Conservation (phyloP, 2,329 filamentous ascomycete species). For the Apiospora arundinis region DNA sequence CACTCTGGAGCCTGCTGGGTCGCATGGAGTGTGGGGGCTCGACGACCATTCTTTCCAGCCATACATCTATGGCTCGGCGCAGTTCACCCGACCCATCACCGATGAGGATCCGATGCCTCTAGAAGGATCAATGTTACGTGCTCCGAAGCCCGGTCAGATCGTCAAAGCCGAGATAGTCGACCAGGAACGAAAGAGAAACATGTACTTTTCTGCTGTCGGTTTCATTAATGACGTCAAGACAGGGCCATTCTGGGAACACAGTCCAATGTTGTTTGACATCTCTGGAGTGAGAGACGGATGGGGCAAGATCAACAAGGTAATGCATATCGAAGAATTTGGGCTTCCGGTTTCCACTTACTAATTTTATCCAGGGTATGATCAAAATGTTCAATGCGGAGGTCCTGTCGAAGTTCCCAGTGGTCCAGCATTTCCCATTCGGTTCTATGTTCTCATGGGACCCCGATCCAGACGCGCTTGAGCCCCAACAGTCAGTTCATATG, state of each 20-base stretch:
- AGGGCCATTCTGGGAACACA: slow-evolving; percentile 97
- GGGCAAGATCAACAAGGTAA: slow-evolving; percentile 94
- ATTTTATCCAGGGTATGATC: slow-evolving; percentile 77
- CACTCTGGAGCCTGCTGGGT: slow-evolving; percentile 92
- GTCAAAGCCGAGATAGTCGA: slow-evolving; percentile 69
- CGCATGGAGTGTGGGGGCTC: slow-evolving; percentile 97
- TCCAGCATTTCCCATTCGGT: slow-evolving; percentile 93
- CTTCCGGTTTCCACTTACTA: slow-evolving; percentile 24
- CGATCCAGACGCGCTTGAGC: slow-evolving; percentile 64
- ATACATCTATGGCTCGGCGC: slow-evolving; percentile 94
- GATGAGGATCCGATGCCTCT: slow-evolving; percentile 69
- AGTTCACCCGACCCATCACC: slow-evolving; percentile 78
- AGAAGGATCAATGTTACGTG: slow-evolving; percentile 76
- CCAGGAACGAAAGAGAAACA: slow-evolving; percentile 69
- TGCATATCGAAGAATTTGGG: neutral
- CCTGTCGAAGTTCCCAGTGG: slow-evolving; percentile 93
- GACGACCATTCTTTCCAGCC: slow-evolving; percentile 95
- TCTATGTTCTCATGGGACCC: slow-evolving; percentile 79
- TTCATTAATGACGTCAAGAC: slow-evolving; percentile 98
- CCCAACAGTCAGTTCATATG: slow-evolving; percentile 61
- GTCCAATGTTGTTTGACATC: slow-evolving; percentile 91
- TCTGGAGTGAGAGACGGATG: slow-evolving; percentile 91
- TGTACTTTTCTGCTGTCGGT: slow-evolving; percentile 95
- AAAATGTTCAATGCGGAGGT: slow-evolving; percentile 99
- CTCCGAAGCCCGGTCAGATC: slow-evolving; percentile 76